Evolutionary conservation across 805 yeast genomes (phyloP), one percentile per base, ranked within the genome.

Genomic region (Candida railenensis): DNA sequence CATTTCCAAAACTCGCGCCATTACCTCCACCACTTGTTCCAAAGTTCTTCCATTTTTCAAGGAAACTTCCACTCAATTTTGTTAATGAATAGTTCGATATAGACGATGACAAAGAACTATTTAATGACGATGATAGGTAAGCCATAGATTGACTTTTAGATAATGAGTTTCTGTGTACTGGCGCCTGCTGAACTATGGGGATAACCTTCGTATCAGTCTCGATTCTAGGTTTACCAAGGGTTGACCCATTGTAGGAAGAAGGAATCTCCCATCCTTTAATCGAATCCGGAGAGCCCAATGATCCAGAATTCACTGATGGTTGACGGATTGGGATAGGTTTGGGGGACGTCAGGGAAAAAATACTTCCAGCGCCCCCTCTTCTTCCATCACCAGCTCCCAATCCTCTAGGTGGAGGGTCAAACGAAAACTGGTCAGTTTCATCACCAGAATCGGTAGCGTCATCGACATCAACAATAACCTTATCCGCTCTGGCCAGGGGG

Each of bases 181-280:
- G 44, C 2, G 53, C 47, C 20, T 51, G 52, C 36, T 48, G 53
- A 3, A 58, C 51, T 9, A 57, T 57, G 0, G 67, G 63, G 22
- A 57, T 61, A 3, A 51, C 55, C 43, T 52, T 41, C 5, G 58
- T 49, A 3, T 50, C 52, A 2, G 54, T 34, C 11, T 57, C 55
- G 3, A 52, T 45, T 34, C 18, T 48, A 43, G 16, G 58, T 53
- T 16, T 51, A 44, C n/a, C 37, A 49, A 5, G 53, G 52, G 59
- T 52, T 4, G 66, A 51, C n/a, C 59, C 51, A 42, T 62, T 55
- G 4, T 67, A 62, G 12, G 58, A 45, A n/a, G 73, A 55, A 1
- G 76, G 74, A 14, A 76, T 73, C 46, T 73, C 79, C 81, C 81
- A 77, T 2, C 80, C 80, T 50, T 65, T 67, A 1, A 47, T 45